Conservation (phyloP, 176 grass and related monocot species). For the Triticum timopheevii region DNA sequence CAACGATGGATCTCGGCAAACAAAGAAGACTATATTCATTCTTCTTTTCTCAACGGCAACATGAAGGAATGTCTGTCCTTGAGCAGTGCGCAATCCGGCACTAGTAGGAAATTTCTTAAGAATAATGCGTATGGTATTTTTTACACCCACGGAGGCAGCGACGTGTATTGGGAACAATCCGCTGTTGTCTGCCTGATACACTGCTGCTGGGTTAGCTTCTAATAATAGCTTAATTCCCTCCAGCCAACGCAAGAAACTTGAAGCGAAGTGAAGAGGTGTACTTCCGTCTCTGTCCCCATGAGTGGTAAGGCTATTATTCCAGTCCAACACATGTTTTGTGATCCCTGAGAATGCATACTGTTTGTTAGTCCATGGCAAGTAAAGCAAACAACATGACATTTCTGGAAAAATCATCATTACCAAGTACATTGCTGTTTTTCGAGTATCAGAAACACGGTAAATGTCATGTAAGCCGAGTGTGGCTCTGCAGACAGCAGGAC, state of each 20-base stretch:
- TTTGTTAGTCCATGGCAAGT: no score
- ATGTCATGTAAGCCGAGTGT: no score
- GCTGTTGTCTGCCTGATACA: background rate
- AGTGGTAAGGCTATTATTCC: no score
- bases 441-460: no score
- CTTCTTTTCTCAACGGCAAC: background rate
- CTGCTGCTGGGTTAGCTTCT: background rate
- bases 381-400: no score
- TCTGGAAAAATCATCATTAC: no score
- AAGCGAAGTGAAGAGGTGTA: background rate
- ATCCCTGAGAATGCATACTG: no score
- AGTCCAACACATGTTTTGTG: no score
- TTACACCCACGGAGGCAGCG: background rate
- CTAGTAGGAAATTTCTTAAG: background rate
- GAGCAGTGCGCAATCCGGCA: background rate
- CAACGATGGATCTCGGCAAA: background rate
- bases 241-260: no score
- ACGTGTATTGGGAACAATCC: background rate
- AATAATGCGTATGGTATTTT: rapidly evolving
- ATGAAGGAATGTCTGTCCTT: background rate
- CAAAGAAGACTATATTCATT: background rate
- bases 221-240: no score
- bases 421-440: no score
- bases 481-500: no score
- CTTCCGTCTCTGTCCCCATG: background rate